Conservation (phyloP, 2,329 filamentous ascomycete genomes). For the Westerdykella ornata region DNA sequence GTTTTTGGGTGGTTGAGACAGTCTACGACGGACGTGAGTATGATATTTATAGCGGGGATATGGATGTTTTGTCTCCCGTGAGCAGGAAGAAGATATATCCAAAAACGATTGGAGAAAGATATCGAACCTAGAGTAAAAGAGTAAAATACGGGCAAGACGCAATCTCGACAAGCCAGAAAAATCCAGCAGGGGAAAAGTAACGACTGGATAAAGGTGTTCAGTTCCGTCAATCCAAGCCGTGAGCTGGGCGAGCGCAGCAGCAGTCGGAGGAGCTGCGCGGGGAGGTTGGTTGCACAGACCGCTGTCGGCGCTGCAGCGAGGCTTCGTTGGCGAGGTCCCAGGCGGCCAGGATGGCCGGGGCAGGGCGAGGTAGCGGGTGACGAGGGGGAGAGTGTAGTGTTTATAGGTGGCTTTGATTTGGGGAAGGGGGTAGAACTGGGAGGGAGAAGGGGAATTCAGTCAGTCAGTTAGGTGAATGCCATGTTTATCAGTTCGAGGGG, state of each 20-base stretch:
- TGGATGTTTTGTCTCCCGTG: not conserved
- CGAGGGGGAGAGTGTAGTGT: slow-evolving; percentile 46
- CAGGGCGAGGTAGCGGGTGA: slow-evolving; percentile 45
- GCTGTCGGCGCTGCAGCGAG: slow-evolving; percentile 24
- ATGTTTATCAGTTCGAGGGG: no score
- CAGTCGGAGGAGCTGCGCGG: slow-evolving; percentile 26
- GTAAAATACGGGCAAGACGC: no score
- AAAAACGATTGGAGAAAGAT: no score
- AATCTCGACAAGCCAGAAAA: no score
- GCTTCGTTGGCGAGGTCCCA: slow-evolving; percentile 48
- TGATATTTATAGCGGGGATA: no score
- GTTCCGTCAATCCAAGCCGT: slow-evolving; percentile 49
- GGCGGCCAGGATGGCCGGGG: slow-evolving; percentile 51
- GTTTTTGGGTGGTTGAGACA: slow-evolving; percentile 48
- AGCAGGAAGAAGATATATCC: slow-evolving; percentile 49
- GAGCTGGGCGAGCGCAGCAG: slow-evolving; percentile 36
- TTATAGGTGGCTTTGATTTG: slow-evolving; percentile 48
- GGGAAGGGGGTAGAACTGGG: slow-evolving; percentile 38
- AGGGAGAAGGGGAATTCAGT: no score
- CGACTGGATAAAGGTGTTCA: slow-evolving; percentile 50
- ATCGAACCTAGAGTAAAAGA: no score
- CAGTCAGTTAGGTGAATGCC: not conserved
- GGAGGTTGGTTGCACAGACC: slow-evolving; percentile 17
- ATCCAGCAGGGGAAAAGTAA: no score
- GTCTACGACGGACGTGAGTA: no score